Base-by-base conservation (phyloP, 176 grass and related monocot genomes). In the Elaeis guineensis region DNA sequence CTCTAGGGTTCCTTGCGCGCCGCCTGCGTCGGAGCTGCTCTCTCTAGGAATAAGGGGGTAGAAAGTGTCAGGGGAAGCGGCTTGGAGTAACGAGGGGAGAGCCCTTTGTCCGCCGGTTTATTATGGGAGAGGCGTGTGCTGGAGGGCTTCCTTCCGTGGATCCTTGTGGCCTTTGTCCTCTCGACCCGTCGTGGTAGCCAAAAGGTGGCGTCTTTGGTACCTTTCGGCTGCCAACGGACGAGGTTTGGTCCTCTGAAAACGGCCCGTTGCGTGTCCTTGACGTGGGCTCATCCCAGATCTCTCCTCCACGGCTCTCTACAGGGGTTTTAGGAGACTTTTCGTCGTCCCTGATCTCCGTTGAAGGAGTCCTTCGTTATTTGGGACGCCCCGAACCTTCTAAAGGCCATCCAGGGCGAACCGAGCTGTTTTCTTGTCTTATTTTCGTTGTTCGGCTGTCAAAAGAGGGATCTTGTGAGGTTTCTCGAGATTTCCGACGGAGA, bases 381-480 rank as follows among this genome's bases (percentile, higher is more conserved):
- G 53, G 19, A 44, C 35, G 35, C 35, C 11, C 35, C 9, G 35
- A 44, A 14, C 11, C 35, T 44, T 14, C 35, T 44, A 44, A 44
- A 44, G 11, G 7, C 35, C 1, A 44, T 44, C 35, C 35, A 12
- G 35, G 73, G 77, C 50, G 58, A 84, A 80, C 57, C 64, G 19
- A 81, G 80, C 75, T 76, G 82, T 4, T 20, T 52, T 67, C 55
- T 22, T 5, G 61, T 48, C 21, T 79, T 56, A 16, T 52, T 59
- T n/a, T 65, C 58, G 74, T 14, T 53, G 62, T 52, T 79, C 67
- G 29, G 28, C 29, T 49, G 52, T 76, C 48, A 76, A 79, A 85
- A 64, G 51, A 67, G 67, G 74, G 59, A 65, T 72, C 77, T 90
- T 79, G 67, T 49, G 35, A 69, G 55, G 70, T 73, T 72, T 71